phyloP scores from a whole-genome alignment of 2,329 filamentous ascomycete genomes.

The Ploettnerulaceae sp. region DNA sequence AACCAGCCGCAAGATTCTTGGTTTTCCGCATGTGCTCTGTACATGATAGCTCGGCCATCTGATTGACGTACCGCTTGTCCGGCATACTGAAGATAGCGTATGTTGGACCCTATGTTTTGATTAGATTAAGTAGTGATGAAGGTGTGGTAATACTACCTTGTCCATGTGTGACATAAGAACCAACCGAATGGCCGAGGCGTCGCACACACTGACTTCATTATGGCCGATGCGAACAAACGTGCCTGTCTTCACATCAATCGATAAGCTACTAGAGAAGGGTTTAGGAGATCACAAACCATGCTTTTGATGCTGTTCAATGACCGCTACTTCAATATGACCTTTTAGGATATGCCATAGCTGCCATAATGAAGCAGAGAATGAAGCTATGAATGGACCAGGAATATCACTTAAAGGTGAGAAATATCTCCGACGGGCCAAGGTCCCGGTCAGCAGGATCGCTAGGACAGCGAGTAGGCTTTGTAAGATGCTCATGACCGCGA shows the following conservation, averaged over 20 bases:
- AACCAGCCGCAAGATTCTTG: conserved; percentile 34
- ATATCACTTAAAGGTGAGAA: conserved; percentile 29
- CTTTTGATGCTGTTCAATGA: conserved; percentile 37
- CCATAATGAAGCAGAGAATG: conserved; percentile 38
- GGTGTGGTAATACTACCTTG: conserved; percentile 29
- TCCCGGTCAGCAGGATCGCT: not conserved
- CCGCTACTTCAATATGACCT: conserved; percentile 37
- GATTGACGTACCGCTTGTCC: conserved; percentile 38
- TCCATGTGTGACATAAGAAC: conserved; percentile 34
- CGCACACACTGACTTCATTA: conserved; percentile 41
- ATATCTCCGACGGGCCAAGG: conserved; percentile 6
- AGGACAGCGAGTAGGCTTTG: conserved; percentile 1
- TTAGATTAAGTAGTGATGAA: not conserved
- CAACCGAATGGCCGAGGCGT: conserved; percentile 36
- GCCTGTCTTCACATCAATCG: conserved; percentile 20
- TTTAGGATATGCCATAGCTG: conserved; percentile 36
- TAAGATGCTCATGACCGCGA: conserved; percentile 4
- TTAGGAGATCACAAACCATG: too few species aligned
- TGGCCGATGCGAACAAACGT: conserved; percentile 41
- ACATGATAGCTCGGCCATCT: conserved; percentile 38
- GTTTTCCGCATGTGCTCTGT: conserved; percentile 34
- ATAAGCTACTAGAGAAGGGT: not conserved
- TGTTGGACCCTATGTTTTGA: conserved; percentile 8
- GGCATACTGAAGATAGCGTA: conserved; percentile 31
- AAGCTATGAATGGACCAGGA: conserved; percentile 40